These are phyloP conservation scores for Ogataea minuta DNA, from an alignment of 805 yeast genomes.

Conservation along the genomic window DNA sequence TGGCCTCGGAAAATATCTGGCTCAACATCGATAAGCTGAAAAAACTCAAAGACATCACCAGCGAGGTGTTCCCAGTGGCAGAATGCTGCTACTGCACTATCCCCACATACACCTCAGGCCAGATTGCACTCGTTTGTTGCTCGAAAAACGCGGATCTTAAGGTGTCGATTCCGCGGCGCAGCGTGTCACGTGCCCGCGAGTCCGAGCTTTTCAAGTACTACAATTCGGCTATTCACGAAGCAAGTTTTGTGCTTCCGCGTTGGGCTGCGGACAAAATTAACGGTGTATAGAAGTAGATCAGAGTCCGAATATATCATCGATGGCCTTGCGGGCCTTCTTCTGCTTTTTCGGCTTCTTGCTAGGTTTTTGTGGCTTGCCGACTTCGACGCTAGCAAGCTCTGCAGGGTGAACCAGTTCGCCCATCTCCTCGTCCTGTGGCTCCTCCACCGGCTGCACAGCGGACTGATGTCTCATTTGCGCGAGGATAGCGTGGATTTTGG, in stretches of 20 bases:
- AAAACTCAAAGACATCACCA: conserved; percentile 46
- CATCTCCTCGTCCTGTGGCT: conserved; percentile 15
- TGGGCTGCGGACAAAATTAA: conserved; percentile 53
- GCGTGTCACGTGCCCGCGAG: conserved; percentile 44
- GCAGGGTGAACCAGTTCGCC: conserved; percentile 15
- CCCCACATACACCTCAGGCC: conserved; percentile 88
- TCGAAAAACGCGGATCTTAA: conserved; percentile 49
- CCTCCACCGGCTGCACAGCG: conserved; percentile 23
- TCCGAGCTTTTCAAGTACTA: conserved; percentile 58
- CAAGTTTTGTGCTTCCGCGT: conserved; percentile 75
- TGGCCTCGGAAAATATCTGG: conserved; percentile 85
- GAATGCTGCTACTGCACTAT: conserved; percentile 75
- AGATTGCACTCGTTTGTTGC: conserved; percentile 75
- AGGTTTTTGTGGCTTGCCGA: conserved; percentile 6
- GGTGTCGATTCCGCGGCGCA: conserved; percentile 53
- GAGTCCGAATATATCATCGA: conserved; percentile 74
- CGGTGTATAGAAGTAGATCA: conserved; percentile 13
- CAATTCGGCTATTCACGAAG: conserved; percentile 60
- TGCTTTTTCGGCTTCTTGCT: conserved; percentile 35
- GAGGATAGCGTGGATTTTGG: conserved; percentile 39
- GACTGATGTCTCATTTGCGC: conserved; percentile 3
- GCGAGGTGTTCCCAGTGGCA: conserved; percentile 57
- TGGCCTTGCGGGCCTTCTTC: conserved; percentile 51
- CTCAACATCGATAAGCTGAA: conserved; percentile 54
- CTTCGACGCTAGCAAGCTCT: conserved; percentile 11